Base-by-base conservation (phyloP, 1,284 basidiomycete species). In the Athelia psychrophila region DNA sequence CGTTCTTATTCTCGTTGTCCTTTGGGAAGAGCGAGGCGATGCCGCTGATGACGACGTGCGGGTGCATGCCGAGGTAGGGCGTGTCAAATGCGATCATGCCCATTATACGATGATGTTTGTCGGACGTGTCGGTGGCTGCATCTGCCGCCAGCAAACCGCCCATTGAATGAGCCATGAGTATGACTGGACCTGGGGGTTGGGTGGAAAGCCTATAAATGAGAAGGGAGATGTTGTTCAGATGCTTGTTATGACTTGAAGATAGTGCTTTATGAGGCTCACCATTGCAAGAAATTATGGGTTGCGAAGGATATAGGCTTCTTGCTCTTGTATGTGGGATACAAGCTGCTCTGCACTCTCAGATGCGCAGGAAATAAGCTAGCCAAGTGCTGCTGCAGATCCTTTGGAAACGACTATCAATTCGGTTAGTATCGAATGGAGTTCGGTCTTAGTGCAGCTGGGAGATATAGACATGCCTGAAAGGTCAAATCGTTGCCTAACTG, bases 251-350 rank as follows among this genome's bases (percentile, higher is more conserved):
- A 30, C 27, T 25, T 33, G 44, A 49, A 50, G 24, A 24, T 51
- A 23, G 18, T 23, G 18, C 23, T 33, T 18, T 22, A 61, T n/a
- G n/a, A n/a, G n/a, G n/a, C 66, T 5, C 19, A 80, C 79, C 79
- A 82, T 69, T 72, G 70, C 40, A 81, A 60, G 56, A 82, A 79
- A 59, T 78, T 78, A 54, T 67, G 69, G 2, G 74, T 75, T 2
- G 78, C 78, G 51, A 67, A 57, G 1, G 75, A 71, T 32, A 82
- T 70, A 1, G 78, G 75, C 55, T 78, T 79, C 13, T 72, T 67
- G 54, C 74, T 78, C 67, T 78, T 79, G 58, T 82, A 82, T 0
- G 79, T 81, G 4, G 80, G 80, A 64, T 82, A 82, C 58, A 82
- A 47, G 53, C 74, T 79, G 49, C 67, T 74, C 51, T 72, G 67